Evolutionary conservation across 2,329 filamentous ascomycete species (phyloP).

Genomic region (Berkeleyomyces rouxiae): DNA sequence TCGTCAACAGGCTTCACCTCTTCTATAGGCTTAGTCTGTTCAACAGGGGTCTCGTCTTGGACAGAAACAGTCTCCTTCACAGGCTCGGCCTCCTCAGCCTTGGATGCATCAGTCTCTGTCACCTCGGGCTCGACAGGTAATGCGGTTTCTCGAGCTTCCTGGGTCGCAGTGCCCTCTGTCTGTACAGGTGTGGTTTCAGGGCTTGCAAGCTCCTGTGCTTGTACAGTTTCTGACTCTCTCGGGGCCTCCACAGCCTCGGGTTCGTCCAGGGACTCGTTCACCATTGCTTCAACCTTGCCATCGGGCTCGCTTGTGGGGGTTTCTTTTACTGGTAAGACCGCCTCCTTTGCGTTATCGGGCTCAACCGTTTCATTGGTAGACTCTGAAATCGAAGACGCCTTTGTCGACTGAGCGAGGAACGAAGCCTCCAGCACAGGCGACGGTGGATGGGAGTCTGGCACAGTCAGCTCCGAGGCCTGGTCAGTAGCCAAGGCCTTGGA

Average conservation of each 20-base stretch:
- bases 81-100: neutral
- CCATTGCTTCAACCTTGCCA: neutral
- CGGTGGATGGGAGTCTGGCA: slow-evolving; percentile 39
- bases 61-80: neutral
- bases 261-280: neutral
- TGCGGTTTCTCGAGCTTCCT: too few species aligned
- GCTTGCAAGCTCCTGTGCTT: too few species aligned
- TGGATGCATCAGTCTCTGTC: too few species aligned
- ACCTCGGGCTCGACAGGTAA: too few species aligned
- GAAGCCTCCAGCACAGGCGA: slow-evolving; percentile 38
- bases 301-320: slow-evolving; percentile 9
- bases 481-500: slow-evolving; percentile 26
- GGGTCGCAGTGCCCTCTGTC: too few species aligned
- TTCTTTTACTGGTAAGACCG: neutral
- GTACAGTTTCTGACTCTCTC: too few species aligned
- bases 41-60: neutral
- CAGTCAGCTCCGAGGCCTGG: slow-evolving; percentile 29
- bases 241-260: neutral
- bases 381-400: slow-evolving; percentile 47
- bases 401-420: slow-evolving; percentile 42
- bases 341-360: slow-evolving; percentile 22
- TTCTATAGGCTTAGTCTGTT: slow-evolving; percentile 3
- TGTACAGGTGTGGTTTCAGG: too few species aligned
- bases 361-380: slow-evolving; percentile 43
- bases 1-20: neutral